Evolutionary conservation across 2,329 filamentous ascomycete species (phyloP).

Genomic region (Fusarium subtropicale): DNA sequence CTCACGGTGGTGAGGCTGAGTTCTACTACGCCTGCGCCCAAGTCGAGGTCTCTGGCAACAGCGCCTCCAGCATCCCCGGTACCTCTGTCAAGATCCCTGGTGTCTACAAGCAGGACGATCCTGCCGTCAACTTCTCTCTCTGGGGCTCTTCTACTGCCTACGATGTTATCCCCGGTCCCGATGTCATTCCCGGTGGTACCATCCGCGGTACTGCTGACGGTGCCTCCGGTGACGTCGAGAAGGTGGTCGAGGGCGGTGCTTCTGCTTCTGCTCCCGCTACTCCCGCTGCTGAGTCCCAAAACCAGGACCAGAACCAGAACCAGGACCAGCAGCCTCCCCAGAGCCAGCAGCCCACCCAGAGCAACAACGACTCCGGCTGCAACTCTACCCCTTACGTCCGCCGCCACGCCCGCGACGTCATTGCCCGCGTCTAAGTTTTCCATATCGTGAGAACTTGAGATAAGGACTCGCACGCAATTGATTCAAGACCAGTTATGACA

Average conservation of each 20-base stretch:
- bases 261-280: neutral
- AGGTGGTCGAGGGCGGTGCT: conserved; percentile 15
- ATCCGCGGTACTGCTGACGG: conserved; percentile 21
- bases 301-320: neutral
- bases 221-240: conserved; percentile 2
- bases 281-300: conserved; percentile 1
- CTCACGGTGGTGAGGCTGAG: conserved; percentile 34
- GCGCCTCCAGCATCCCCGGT: conserved; percentile 10
- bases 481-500: neutral
- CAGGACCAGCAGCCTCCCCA: neutral
- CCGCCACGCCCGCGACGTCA: conserved; percentile 14
- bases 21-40: conserved; percentile 41
- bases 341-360: neutral
- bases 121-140: conserved; percentile 21
- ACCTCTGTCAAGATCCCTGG: conserved; percentile 20
- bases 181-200: conserved; percentile 23
- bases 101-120: conserved; percentile 24
- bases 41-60: conserved; percentile 31
- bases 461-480: neutral
- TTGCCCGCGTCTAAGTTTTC: neutral
- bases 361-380: neutral
- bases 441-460: too few relatives aligned
- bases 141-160: conserved; percentile 19
- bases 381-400: conserved; percentile 7
- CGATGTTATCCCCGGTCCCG: conserved; percentile 10